These are phyloP conservation scores for Aspergillus latus DNA, from an alignment of 2,329 filamentous ascomycete species.

Conservation along the genomic window DNA sequence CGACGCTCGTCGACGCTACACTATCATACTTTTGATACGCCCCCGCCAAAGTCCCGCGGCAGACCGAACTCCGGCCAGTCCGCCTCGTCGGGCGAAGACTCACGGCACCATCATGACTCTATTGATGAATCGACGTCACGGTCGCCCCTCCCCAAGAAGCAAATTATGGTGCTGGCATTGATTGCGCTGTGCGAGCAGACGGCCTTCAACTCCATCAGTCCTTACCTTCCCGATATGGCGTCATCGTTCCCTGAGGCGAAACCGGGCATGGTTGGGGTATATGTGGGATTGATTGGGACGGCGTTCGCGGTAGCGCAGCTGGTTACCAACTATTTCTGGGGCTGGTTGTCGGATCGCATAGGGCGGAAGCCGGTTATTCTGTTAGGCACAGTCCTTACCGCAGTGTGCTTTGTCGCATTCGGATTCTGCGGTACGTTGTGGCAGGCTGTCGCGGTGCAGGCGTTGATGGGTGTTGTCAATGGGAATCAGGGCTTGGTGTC, in stretches of 20 bases:
- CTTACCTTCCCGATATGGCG: conserved; percentile 93
- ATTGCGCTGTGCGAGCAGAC: conserved; percentile 94
- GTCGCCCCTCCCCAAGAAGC: conserved; percentile 76
- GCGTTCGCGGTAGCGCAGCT: conserved; percentile 92
- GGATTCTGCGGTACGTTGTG: conserved; percentile 80
- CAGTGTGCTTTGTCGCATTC: conserved; percentile 78
- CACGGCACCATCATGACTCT: conserved; percentile 29
- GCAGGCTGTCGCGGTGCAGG: conserved; percentile 83
- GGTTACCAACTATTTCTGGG: conserved; percentile 88
- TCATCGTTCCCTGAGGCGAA: conserved; percentile 79
- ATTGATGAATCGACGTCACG: conserved; percentile 29
- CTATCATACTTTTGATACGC: conserved; percentile 51
- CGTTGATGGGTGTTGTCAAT: conserved; percentile 88
- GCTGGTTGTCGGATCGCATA: conserved; percentile 74
- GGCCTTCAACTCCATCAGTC: conserved; percentile 91
- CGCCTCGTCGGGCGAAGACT: conserved; percentile 37
- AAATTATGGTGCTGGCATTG: conserved; percentile 80
- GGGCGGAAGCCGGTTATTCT: conserved; percentile 82
- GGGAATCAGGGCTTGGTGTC: conserved; percentile 94
- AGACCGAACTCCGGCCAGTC: conserved; percentile 46
- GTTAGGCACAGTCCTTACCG: conserved; percentile 77
- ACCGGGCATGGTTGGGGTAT: conserved; percentile 70
- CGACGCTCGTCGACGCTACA: conserved; percentile 47
- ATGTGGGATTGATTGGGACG: conserved; percentile 86
- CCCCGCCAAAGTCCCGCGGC: conserved; percentile 48